Evolutionary conservation across 805 yeast species (phyloP).

Genomic region (Saturnispora saitoi): DNA sequence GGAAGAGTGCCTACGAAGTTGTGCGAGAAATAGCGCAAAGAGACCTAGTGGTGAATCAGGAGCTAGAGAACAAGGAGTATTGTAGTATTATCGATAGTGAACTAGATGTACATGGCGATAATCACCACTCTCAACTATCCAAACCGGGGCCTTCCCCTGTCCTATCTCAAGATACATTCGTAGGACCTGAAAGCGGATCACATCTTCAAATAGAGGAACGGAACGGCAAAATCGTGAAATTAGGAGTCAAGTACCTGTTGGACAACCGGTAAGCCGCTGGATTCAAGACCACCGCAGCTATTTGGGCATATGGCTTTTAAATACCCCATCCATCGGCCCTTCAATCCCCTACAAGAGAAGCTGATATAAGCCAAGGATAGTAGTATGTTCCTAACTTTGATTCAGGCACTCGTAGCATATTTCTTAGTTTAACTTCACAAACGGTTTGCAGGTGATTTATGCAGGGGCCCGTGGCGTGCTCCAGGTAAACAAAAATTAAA

Average conservation of each 20-base stretch:
- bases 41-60: background rate
- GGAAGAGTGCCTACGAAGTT: background rate
- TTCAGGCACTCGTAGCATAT: background rate
- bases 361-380: background rate
- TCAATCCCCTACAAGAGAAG: background rate
- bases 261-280: background rate
- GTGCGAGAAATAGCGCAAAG: background rate
- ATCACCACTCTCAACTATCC: too few species aligned
- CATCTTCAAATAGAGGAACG: background rate
- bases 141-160: background rate
- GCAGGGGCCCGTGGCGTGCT: background rate
- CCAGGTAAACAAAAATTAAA: background rate
- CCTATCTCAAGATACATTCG: background rate
- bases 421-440: background rate
- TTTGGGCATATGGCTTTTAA: too few species aligned
- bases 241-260: background rate
- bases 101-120: too few species aligned
- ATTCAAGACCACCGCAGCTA: too few species aligned
- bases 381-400: background rate
- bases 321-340: too few species aligned
- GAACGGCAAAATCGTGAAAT: background rate
- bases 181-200: background rate
- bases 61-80: too few species aligned
- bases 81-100: background rate
- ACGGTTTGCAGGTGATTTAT: background rate